These are phyloP conservation scores for Musa balbisiana DNA, from an alignment of 202 grass and related monocot genomes.

Conservation along the genomic window DNA sequence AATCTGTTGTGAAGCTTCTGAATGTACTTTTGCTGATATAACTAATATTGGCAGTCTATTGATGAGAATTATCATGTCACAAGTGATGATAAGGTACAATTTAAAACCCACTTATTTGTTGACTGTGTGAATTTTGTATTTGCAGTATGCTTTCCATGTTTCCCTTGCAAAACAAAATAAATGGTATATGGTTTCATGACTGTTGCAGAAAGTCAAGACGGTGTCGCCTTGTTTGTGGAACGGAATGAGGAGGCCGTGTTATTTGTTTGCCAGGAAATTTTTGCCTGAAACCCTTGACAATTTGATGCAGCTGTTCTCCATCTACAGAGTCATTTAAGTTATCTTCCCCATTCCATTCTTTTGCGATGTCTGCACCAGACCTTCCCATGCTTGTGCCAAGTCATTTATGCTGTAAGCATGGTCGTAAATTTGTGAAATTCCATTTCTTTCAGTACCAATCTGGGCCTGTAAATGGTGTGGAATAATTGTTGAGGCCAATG, in stretches of 20 bases:
- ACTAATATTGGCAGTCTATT: constrained; percentile 41
- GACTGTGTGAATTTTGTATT: background rate
- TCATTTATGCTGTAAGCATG: too few relatives aligned
- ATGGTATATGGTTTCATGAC: background rate
- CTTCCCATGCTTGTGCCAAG: background rate
- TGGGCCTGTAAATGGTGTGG: background rate
- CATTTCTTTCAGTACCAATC: too few relatives aligned
- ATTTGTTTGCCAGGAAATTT: constrained; percentile 91
- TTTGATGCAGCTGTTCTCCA: constrained; percentile 66
- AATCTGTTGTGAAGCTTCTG: constrained; percentile 1
- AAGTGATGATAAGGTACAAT: constrained; percentile 60
- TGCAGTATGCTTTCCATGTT: background rate
- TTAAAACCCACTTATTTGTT: background rate
- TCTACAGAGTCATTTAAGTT: constrained; percentile 63
- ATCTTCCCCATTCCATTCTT: background rate
- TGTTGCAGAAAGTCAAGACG: constrained; percentile 60
- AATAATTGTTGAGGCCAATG: background rate
- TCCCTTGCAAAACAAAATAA: background rate
- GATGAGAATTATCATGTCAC: constrained; percentile 78
- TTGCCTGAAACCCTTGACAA: constrained; percentile 67
- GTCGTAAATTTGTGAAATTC: too few relatives aligned
- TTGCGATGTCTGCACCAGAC: background rate
- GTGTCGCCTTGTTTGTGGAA: constrained; percentile 81
- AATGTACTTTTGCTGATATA: background rate
- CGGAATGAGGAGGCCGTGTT: constrained; percentile 76